Base-by-base conservation (phyloP, 179 eudicot species). In the Camellia oleifera region DNA sequence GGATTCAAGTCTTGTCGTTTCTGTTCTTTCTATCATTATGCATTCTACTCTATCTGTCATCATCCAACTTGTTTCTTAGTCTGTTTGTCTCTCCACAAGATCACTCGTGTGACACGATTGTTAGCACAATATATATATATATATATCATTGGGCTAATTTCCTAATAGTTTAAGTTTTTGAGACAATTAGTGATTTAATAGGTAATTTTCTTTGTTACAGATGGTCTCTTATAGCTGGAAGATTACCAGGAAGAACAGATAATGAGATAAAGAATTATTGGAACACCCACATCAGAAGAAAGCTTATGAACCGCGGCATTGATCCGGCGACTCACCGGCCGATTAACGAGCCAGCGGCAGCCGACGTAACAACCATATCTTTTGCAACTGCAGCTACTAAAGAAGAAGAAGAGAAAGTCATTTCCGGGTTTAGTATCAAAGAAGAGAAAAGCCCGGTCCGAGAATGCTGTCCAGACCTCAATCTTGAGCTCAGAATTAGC, bases 261-360 rank as follows among this genome's bases (percentile, higher is more conserved):
- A 94, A 94, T 45, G 98, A 94, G 86, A 94, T 94, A 79, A 94
- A 94, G 81, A 94, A 94, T 56, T 94, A 94, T 48, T 94, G 98
- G 98, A 94, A 92, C 48, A 94, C 98, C 13, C 98, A 94, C 78
- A 94, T 94, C 48, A 88, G 94, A 71, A 86, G 98, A 69, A 94
- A 94, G 88, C 94, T 94, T 13, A 20, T 91, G 75, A 91, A 84
- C 87, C 86, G 97, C 9, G 98, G 98, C 3, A 92, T 94, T 78
- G 98, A 94, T 82, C 98, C 98, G 0, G 80, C 88, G 46, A 91
- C 97, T 23, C 98, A 94, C 75, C 85, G 92, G 75, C 74, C 89
- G 4, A 82, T 92, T 14, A 88, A 88, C 71, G 92, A 85, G 40
- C 81, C 82, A 18, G 69, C 82, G 23, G 69, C 82, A 4, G 62